Conservation (phyloP, 768 basidiomycete genomes). For the Termitomyces sp. region DNA sequence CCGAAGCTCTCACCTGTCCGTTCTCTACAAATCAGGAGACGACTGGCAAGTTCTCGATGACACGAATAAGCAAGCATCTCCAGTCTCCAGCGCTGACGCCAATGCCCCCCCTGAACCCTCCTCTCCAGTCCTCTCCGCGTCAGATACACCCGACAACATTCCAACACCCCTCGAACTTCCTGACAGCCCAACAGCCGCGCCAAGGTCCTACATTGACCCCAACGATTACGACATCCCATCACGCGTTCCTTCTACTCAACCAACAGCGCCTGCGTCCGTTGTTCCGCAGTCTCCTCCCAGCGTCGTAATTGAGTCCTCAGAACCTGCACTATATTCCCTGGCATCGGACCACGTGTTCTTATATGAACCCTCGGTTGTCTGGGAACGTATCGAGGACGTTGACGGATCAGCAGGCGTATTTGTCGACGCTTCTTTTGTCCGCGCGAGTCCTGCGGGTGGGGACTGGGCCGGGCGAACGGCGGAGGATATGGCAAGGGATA, state of each 20-base stretch:
- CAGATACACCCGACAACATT: constrained; percentile 1
- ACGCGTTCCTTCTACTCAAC: not conserved
- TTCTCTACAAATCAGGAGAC: constrained; percentile 59
- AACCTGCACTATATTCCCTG: constrained; percentile 65
- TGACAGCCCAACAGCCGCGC: not conserved
- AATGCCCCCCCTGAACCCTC: not conserved
- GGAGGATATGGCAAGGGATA: constrained; percentile 44
- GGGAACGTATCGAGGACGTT: constrained; percentile 88
- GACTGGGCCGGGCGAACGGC: constrained; percentile 74
- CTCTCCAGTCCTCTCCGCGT: constrained; percentile 1
- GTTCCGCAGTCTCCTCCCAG: not conserved
- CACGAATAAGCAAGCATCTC: not conserved
- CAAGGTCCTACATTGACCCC: constrained; percentile 11
- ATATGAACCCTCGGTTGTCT: constrained; percentile 73
- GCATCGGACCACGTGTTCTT: constrained; percentile 83
- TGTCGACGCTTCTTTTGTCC: constrained; percentile 65
- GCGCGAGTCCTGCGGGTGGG: constrained; percentile 65
- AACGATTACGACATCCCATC: not conserved
- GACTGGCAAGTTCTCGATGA: constrained; percentile 10
- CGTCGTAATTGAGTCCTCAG: not conserved
- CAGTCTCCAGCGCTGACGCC: not conserved
- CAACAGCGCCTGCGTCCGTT: not conserved
- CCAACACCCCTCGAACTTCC: constrained; percentile 6
- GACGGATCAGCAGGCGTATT: constrained; percentile 77
- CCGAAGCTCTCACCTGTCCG: constrained; percentile 85